Percentiles rank a stretch among this genome's conserved stretches.
phyloP scores from a whole-genome alignment of 768 basidiomycete species.

The Astraeus odoratus region DNA sequence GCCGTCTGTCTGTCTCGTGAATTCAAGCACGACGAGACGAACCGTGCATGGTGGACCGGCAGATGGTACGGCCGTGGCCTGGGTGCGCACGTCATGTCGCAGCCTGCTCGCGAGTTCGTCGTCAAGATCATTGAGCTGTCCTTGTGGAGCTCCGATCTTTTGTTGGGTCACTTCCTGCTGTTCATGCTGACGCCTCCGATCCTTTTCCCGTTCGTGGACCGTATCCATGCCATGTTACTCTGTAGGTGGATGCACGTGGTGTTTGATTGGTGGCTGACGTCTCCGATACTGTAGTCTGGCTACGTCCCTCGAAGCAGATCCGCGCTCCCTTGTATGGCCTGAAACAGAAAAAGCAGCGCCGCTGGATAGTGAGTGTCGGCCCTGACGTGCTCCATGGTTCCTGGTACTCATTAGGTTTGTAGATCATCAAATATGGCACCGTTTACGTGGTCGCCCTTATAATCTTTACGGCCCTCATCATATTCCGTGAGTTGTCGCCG shows the following conservation, averaged over 20 bases:
- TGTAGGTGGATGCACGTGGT: constrained; percentile 40
- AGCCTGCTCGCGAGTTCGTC: constrained; percentile 93
- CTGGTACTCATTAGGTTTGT: constrained; percentile 9
- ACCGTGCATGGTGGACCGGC: constrained; percentile 99
- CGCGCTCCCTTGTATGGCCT: constrained; percentile 86
- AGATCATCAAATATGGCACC: constrained; percentile 81
- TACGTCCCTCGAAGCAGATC: constrained; percentile 90
- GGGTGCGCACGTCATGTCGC: constrained; percentile 89
- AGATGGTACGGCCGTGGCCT: constrained; percentile 95
- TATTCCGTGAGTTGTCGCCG: constrained; percentile 53
- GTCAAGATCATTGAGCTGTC: constrained; percentile 98
- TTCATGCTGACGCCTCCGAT: constrained; percentile 89
- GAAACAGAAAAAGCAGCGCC: constrained; percentile 84
- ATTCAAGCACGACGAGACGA: constrained; percentile 99
- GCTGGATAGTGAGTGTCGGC: constrained; percentile 67
- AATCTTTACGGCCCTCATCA: constrained; percentile 70
- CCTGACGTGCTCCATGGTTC: background rate
- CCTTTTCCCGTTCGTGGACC: constrained; percentile 86
- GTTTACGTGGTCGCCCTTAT: constrained; percentile 65
- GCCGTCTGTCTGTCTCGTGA: constrained; percentile 92
- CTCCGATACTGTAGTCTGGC: constrained; percentile 61
- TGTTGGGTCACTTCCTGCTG: constrained; percentile 79
- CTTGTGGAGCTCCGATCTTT: constrained; percentile 91
- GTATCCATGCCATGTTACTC: constrained; percentile 82
- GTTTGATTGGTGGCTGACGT: constrained; percentile 11